Percentiles rank a stretch among this genome's conserved stretches.
These are phyloP conservation scores for Hypholoma sublateritium DNA, from an alignment of 768 basidiomycete genomes.

Conservation along the genomic window DNA sequence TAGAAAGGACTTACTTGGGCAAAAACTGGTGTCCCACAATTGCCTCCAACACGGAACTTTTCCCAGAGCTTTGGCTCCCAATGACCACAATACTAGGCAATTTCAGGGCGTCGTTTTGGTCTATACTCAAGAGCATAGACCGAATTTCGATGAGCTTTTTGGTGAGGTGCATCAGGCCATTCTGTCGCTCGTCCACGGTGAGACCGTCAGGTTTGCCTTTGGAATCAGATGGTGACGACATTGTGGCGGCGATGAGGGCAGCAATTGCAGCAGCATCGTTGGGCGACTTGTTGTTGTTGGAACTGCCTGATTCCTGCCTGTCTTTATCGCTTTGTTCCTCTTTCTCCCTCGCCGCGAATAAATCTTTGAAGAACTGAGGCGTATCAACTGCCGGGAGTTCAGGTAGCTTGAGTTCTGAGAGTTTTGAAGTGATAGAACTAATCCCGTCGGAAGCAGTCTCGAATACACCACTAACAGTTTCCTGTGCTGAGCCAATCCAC, in stretches of 20 bases:
- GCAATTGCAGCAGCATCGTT: slow-evolving; percentile 65
- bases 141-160: slow-evolving; percentile 95
- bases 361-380: slow-evolving; percentile 71
- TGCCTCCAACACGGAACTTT: slow-evolving; percentile 95
- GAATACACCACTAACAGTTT: slow-evolving; percentile 67
- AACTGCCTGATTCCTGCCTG: slow-evolving; percentile 29
- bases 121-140: slow-evolving; percentile 91
- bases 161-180: slow-evolving; percentile 92
- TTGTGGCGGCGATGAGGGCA: slow-evolving; percentile 72
- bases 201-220: slow-evolving; percentile 36
- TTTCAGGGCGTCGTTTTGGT: slow-evolving; percentile 92
- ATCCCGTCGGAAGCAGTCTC: slow-evolving; percentile 72
- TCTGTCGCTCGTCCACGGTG: slow-evolving; percentile 53
- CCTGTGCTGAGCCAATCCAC: slow-evolving; percentile 67
- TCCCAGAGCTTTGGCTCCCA: slow-evolving; percentile 97
- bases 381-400: slow-evolving; percentile 52
- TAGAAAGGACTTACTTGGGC: slow-evolving; percentile 74
- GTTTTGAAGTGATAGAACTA: slow-evolving; percentile 54
- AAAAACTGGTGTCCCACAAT: slow-evolving; percentile 98
- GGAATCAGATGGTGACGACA: slow-evolving; percentile 74
- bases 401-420: slow-evolving; percentile 62
- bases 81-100: slow-evolving; percentile 98
- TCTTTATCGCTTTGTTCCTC: slow-evolving; percentile 28
- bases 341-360: slow-evolving; percentile 41
- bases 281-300: slow-evolving; percentile 48